Percentiles rank a stretch among this genome's conserved stretches.
Conservation (phyloP, 768 basidiomycete genomes). For the Phlebiopsis flavidoalba region DNA sequence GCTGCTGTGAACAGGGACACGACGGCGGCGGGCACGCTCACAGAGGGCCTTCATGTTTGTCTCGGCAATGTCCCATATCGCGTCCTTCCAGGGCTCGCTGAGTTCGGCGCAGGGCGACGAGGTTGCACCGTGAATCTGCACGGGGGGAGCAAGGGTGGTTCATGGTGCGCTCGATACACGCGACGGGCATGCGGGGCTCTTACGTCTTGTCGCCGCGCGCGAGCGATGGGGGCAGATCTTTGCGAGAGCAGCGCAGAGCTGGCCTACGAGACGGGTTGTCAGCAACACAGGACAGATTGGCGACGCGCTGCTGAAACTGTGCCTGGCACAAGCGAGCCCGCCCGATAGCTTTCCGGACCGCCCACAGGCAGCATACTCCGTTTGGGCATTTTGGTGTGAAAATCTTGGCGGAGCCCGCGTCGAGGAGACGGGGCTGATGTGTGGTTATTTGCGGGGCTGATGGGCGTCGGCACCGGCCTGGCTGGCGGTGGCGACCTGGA, state of each 20-base stretch:
- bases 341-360: slow-evolving; percentile 5
- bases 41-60: slow-evolving; percentile 53
- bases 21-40: slow-evolving; percentile 15
- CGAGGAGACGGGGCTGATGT: background rate
- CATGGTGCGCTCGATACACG: background rate
- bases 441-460: no score
- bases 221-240: background rate
- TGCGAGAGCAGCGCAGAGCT: background rate
- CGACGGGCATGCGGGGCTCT: background rate
- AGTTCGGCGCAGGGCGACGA: slow-evolving; percentile 21
- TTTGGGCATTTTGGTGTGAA: background rate
- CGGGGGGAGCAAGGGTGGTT: background rate
- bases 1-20: background rate
- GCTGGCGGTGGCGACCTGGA: background rate
- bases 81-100: slow-evolving; percentile 28
- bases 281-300: background rate
- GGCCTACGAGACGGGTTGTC: background rate
- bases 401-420: background rate
- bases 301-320: background rate
- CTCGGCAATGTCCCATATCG: slow-evolving; percentile 50
- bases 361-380: background rate
- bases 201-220: background rate
- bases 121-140: background rate
- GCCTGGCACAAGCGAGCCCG: no score
- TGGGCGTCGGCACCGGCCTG: no score